These are phyloP conservation scores for Podaxis sp. DNA, from an alignment of 768 basidiomycete genomes.

Conservation along the genomic window DNA sequence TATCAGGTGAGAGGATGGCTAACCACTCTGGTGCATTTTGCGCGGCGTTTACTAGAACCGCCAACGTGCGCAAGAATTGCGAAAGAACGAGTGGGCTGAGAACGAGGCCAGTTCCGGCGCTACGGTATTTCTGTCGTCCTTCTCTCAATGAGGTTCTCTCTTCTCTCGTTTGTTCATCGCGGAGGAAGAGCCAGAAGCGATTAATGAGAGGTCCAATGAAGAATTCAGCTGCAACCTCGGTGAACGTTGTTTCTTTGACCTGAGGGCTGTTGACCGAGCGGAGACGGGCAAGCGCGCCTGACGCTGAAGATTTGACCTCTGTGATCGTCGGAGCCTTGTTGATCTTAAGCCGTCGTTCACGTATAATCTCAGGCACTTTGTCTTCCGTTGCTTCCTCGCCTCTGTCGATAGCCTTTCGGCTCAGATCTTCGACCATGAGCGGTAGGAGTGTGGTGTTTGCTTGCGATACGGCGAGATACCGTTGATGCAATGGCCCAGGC, in stretches of 20 bases:
- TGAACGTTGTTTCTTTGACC: slow-evolving; percentile 43
- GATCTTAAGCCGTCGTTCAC: slow-evolving; percentile 76
- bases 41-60: slow-evolving; percentile 80
- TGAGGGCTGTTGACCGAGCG: not conserved
- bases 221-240: slow-evolving; percentile 77
- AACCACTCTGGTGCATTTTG: slow-evolving; percentile 82
- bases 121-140: slow-evolving; percentile 57
- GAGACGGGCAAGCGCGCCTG: not conserved
- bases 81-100: slow-evolving; percentile 76
- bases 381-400: slow-evolving; percentile 52
- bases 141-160: slow-evolving; percentile 61
- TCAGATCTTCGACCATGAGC: slow-evolving; percentile 62
- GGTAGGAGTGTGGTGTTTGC: slow-evolving; percentile 45
- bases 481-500: slow-evolving; percentile 68
- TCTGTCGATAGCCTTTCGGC: slow-evolving; percentile 59
- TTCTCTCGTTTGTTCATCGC: slow-evolving; percentile 79
- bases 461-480: slow-evolving; percentile 52
- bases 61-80: slow-evolving; percentile 73
- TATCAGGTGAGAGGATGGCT: slow-evolving; percentile 75
- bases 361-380: slow-evolving; percentile 58
- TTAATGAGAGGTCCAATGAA: slow-evolving; percentile 91
- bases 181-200: slow-evolving; percentile 93
- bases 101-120: slow-evolving; percentile 80
- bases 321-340: slow-evolving; percentile 45
- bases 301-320: slow-evolving; percentile 31